A percentile compares a stretch with the other conserved stretches of the same genome.
phyloP scores from a whole-genome alignment of 257 asterid genomes.

The Rhazya stricta region DNA sequence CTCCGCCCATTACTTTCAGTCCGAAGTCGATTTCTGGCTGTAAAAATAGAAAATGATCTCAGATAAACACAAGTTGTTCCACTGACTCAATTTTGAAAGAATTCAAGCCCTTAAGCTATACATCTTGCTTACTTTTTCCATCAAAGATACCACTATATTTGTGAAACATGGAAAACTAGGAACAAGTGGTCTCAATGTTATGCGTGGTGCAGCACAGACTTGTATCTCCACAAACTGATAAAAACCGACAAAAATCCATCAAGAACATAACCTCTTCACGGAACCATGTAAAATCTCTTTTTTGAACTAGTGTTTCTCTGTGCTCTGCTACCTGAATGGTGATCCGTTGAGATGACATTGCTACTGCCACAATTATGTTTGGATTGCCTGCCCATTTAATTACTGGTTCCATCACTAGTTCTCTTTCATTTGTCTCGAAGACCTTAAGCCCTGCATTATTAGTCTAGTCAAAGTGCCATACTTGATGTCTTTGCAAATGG shows the following conservation, averaged over 20 bases:
- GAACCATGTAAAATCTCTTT: conserved; percentile 5
- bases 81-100: not conserved
- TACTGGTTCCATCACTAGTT: conserved; percentile 79
- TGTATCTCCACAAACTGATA: conserved; percentile 75
- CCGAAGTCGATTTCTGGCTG: conserved; percentile 90
- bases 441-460: conserved; percentile 62
- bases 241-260: conserved; percentile 19
- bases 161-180: conserved; percentile 77
- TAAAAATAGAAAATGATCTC: conserved; percentile 16
- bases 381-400: conserved; percentile 91
- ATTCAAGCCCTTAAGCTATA: not conserved
- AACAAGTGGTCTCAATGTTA: conserved; percentile 71
- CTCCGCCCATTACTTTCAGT: conserved; percentile 69
- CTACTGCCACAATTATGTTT: conserved; percentile 43
- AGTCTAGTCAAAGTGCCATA: not conserved
- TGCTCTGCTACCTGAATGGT: conserved; percentile 53
- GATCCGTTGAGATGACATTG: conserved; percentile 44
- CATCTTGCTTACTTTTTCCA: conserved; percentile 56
- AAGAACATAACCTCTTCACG: conserved; percentile 4
- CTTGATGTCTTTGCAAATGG: not conserved
- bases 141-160: conserved; percentile 50
- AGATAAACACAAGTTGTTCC: not conserved
- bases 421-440: conserved; percentile 75
- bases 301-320: conserved; percentile 4
- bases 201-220: conserved; percentile 56